Evolutionary conservation across 345 rosid genomes (phyloP), one percentile per base, ranked within the genome.

Genomic region (Dipteronia sinensis): DNA sequence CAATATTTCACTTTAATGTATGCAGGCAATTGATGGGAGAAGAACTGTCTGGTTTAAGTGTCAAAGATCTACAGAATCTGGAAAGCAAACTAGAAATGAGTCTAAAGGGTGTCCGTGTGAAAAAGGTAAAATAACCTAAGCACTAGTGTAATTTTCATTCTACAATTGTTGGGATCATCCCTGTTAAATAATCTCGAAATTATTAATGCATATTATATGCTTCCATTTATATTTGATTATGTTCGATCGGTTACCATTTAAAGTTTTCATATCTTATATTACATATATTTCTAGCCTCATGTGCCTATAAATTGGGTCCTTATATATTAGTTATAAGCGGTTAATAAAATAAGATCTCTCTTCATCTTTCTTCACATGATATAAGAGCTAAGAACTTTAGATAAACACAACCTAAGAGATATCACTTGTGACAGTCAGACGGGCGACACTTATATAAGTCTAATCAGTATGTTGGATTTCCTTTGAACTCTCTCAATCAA

Each of bases 11-110:
- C 46, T 44, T 27, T 53, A 53, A 66, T 25, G 15, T 58, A 7
- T 51, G 77, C 83, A 94, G 98, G 84, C 82, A 92, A 78, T 64
- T 94, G 81, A 89, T 89, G 98, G 98, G 98, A 75, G 93, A 94
- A 82, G 91, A 88, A 74, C 88, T 94, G 69, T 86, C 94, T 49
- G 94, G 98, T 76, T 80, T 94, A 74, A 80, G 81, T 55, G 72
- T 83, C 71, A 88, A 82, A 64, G 93, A 89, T 72, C 83, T 94
- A 46, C 89, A 91, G 78, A 89, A 87, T 73, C 79, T 92, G 80
- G 97, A 92, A 83, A 88, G 81, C 80, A 89, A 90, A 82, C 86
- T 94, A 42, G 95, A 92, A 67, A 82, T 81, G 79, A 90, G 98
- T 76, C 82, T 92, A 74, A 88, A 84, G 74, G 86, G 89, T 8